Evolutionary conservation across 768 basidiomycete species (phyloP).

Genomic region (Sutorius australiensis): DNA sequence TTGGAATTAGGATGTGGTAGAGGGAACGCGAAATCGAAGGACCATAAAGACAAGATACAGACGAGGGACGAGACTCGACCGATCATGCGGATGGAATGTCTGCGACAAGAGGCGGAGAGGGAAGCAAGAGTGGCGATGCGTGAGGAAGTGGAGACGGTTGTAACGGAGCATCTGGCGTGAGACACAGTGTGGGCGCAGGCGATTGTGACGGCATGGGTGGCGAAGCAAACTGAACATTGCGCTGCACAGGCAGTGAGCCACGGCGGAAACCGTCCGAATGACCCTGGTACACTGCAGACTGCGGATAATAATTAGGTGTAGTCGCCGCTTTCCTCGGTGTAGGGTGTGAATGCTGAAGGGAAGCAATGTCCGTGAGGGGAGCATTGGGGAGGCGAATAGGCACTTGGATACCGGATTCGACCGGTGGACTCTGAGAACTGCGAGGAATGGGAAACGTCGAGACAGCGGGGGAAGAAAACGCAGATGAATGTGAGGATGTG

Average conservation of each 20-base stretch:
- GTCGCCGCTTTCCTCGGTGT: constrained; percentile 33
- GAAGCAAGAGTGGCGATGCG: constrained; percentile 25
- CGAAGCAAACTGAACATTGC: constrained; percentile 28
- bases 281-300: constrained; percentile 25
- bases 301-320: constrained; percentile 33
- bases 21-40: constrained; percentile 21
- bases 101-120: constrained; percentile 20
- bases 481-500: constrained; percentile 58
- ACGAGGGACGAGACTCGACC: not conserved
- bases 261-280: constrained; percentile 31
- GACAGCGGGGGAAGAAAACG: constrained; percentile 62
- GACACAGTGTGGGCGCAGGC: constrained; percentile 22
- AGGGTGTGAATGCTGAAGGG: constrained; percentile 37
- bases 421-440: constrained; percentile 46
- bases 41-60: constrained; percentile 26
- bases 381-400: constrained; percentile 71
- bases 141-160: constrained; percentile 26
- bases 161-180: constrained; percentile 23
- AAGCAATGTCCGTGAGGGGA: constrained; percentile 66
- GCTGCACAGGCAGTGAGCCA: constrained; percentile 30
- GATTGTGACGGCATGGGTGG: constrained; percentile 31
- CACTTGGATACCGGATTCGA: constrained; percentile 42
- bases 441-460: constrained; percentile 60
- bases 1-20: constrained; percentile 2
- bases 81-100: constrained; percentile 22